A percentile compares a stretch with the other conserved stretches of the same genome.
Evolutionary conservation across 2,329 filamentous ascomycete species (phyloP).

Genomic region (Calcarisporium arbuscula): DNA sequence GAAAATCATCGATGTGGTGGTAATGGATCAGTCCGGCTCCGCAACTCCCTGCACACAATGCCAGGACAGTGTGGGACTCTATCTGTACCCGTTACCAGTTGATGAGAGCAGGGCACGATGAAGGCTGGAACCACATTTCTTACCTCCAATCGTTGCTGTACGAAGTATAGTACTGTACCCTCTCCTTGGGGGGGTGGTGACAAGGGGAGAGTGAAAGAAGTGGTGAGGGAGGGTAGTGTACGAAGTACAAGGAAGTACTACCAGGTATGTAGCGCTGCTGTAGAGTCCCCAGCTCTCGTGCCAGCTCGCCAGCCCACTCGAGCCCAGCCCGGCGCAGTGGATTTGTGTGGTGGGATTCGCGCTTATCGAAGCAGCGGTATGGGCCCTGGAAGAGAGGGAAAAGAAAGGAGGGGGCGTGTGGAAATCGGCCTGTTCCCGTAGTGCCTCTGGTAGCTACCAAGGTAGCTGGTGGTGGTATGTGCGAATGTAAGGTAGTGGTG

Average conservation of each 20-base stretch:
- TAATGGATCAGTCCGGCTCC: conserved; percentile 19
- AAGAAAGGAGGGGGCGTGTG: conserved; percentile 15
- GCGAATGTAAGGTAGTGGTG: not conserved
- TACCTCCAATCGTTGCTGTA: too few species aligned
- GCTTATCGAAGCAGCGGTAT: conserved; percentile 22
- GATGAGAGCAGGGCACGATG: conserved; percentile 2
- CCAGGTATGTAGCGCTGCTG: too few species aligned
- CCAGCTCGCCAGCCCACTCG: too few species aligned
- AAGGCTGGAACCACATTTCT: conserved; percentile 9
- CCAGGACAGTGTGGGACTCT: conserved; percentile 7
- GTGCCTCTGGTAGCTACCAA: conserved; percentile 15
- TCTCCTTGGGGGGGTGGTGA: conserved; percentile 4
- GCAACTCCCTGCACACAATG: conserved; percentile 10
- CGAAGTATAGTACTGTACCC: too few species aligned
- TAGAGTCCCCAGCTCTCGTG: too few species aligned
- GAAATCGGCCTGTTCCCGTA: conserved; percentile 27
- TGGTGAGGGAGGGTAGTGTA: too few species aligned
- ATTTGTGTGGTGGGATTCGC: too few species aligned
- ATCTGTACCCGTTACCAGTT: too few species aligned
- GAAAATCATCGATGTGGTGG: conserved; percentile 22
- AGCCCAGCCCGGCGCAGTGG: too few species aligned
- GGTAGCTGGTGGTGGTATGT: not conserved
- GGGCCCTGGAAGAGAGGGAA: conserved; percentile 13
- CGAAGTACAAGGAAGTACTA: too few species aligned
- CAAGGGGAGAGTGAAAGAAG: not conserved